Evolutionary conservation across 2,329 filamentous ascomycete species (phyloP).

Genomic region (Eutypella sp.): DNA sequence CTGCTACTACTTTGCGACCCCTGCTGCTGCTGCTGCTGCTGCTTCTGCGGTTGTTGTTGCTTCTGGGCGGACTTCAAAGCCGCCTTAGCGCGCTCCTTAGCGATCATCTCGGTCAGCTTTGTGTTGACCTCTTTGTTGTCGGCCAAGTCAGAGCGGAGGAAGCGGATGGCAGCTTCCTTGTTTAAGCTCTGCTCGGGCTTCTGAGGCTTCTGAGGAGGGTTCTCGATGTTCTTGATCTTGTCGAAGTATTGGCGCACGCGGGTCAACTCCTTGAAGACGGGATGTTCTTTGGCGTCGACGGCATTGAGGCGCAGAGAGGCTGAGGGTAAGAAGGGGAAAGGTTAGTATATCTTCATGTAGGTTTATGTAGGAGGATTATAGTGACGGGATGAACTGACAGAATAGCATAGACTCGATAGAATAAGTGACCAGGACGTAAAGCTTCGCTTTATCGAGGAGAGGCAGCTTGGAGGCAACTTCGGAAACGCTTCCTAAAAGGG

Average conservation of each 20-base stretch:
- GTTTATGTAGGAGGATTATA: background rate
- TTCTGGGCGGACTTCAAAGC: conserved; percentile 40
- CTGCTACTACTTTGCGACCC: too few relatives aligned
- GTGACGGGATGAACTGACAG: conserved; percentile 44
- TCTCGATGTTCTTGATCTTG: conserved; percentile 79
- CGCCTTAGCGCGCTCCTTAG: conserved; percentile 50
- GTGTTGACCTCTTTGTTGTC: conserved; percentile 48
- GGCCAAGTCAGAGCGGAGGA: conserved; percentile 73
- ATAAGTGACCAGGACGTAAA: conserved; percentile 84
- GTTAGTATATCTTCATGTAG: too few relatives aligned
- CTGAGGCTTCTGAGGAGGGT: conserved; percentile 48
- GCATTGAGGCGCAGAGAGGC: conserved; percentile 76
- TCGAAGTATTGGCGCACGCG: conserved; percentile 87
- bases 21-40: background rate
- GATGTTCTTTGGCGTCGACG: conserved; percentile 75
- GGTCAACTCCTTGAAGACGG: conserved; percentile 78
- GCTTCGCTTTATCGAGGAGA: conserved; percentile 90
- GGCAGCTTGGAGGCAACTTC: conserved; percentile 73
- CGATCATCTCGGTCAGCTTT: conserved; percentile 51
- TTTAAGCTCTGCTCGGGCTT: conserved; percentile 55
- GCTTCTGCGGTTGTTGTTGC: background rate
- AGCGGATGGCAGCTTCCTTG: conserved; percentile 71
- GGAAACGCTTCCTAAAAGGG: conserved; percentile 64
- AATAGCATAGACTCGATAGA: conserved; percentile 88
- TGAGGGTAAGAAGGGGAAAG: background rate